A percentile compares a stretch with the other conserved stretches of the same genome.
Evolutionary conservation across 257 asterid genomes (phyloP).

Genomic region (Parsonsia alboflavescens): DNA sequence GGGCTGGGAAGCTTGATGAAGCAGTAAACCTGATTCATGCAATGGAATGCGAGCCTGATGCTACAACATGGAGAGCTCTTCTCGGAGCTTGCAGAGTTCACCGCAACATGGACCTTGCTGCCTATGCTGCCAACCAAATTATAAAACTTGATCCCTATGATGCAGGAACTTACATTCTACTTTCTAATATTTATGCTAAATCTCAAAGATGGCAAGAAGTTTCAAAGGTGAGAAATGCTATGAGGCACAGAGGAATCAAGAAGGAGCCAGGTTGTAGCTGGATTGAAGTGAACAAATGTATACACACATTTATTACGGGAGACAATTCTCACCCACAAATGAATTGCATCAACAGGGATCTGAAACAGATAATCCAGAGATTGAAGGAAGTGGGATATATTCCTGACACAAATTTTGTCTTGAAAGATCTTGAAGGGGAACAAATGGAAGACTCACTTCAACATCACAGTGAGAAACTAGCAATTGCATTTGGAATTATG

Average conservation of each 20-base stretch:
- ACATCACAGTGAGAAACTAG: conserved; percentile 87
- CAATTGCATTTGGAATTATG: conserved; percentile 66
- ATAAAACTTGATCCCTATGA: conserved; percentile 68
- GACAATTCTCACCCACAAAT: conserved; percentile 67
- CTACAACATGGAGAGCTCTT: conserved; percentile 80
- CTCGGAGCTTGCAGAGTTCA: conserved; percentile 90
- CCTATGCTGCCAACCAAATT: conserved; percentile 69
- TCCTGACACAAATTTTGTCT: conserved; percentile 75
- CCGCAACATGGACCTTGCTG: conserved; percentile 69
- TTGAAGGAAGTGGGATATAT: conserved; percentile 66
- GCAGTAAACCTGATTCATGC: conserved; percentile 54
- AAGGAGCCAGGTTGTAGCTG: conserved; percentile 98
- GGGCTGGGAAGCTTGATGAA: conserved; percentile 80
- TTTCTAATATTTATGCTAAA: conserved; percentile 80
- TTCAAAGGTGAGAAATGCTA: conserved; percentile 46
- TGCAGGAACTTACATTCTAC: conserved; percentile 63
- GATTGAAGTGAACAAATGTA: conserved; percentile 64
- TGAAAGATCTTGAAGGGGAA: conserved; percentile 88
- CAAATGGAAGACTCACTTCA: conserved; percentile 79
- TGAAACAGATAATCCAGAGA: conserved; percentile 47
- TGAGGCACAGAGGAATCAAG: conserved; percentile 63
- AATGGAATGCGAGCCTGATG: conserved; percentile 76
- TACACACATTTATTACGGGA: conserved; percentile 73
- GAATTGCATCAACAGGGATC: conserved; percentile 40
- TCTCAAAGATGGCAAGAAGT: conserved; percentile 73